Conservation (phyloP, 768 basidiomycete genomes). For the Termitomyces sp. region DNA sequence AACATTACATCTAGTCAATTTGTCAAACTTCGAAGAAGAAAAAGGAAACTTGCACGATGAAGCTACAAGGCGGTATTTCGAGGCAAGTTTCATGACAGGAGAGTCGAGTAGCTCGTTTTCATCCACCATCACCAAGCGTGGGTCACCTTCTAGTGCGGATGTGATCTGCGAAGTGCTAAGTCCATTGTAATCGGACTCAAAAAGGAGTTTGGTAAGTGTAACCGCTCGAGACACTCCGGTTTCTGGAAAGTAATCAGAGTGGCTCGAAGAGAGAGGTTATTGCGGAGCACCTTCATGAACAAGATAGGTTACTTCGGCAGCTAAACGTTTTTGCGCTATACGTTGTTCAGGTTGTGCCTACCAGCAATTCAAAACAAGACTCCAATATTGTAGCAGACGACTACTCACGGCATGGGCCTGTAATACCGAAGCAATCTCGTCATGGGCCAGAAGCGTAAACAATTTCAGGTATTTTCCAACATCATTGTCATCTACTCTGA, state of each 20-base stretch:
- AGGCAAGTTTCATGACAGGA: constrained; percentile 58
- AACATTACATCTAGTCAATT: not conserved
- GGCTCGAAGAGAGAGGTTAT: not conserved
- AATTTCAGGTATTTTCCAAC: constrained; percentile 75
- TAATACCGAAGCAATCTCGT: constrained; percentile 54
- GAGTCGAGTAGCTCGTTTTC: constrained; percentile 46
- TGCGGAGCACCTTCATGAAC: constrained; percentile 34
- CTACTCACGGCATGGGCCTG: constrained; percentile 48
- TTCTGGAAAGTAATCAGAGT: constrained; percentile 21
- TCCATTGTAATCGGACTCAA: constrained; percentile 36
- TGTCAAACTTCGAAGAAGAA: not conserved
- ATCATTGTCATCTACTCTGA: constrained; percentile 75
- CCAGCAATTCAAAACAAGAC: not conserved
- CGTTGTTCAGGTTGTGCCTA: constrained; percentile 40
- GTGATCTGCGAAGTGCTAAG: constrained; percentile 54
- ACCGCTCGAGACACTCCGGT: constrained; percentile 34
- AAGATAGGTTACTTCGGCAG: constrained; percentile 50
- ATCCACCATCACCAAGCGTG: constrained; percentile 51
- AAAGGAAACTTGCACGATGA: constrained; percentile 57
- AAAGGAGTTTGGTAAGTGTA: constrained; percentile 39
- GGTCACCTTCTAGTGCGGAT: constrained; percentile 58
- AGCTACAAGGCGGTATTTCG: constrained; percentile 47
- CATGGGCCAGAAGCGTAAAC: constrained; percentile 70
- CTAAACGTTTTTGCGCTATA: constrained; percentile 42
- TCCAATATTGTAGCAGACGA: not conserved